Evolutionary conservation across 345 rosid species (phyloP).

Genomic region (Arabidopsis suecica): DNA sequence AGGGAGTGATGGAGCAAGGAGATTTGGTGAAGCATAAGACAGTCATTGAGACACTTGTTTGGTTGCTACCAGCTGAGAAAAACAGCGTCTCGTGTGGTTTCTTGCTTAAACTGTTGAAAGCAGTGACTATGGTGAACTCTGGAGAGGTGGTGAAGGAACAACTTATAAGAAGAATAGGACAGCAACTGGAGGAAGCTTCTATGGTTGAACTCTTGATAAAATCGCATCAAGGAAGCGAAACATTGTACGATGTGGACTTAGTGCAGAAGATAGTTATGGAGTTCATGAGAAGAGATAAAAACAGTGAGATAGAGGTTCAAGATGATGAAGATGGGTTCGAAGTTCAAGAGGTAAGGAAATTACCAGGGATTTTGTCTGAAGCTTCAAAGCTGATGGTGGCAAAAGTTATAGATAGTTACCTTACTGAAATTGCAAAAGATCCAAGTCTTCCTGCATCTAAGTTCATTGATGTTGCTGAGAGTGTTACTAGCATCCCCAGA

Average conservation of each 20-base stretch:
- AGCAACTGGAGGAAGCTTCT: slow-evolving; percentile 82
- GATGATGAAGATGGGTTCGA: slow-evolving; percentile 48
- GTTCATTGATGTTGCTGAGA: slow-evolving; percentile 73
- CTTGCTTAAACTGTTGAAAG: slow-evolving; percentile 79
- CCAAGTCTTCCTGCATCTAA: slow-evolving; percentile 56
- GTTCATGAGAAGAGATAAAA: slow-evolving; percentile 62
- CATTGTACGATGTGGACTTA: slow-evolving; percentile 64
- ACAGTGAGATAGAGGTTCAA: slow-evolving; percentile 50
- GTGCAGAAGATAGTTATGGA: slow-evolving; percentile 64
- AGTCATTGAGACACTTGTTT: slow-evolving; percentile 60
- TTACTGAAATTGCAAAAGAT: slow-evolving; percentile 80
- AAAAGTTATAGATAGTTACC: slow-evolving; percentile 76
- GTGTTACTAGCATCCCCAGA: slow-evolving; percentile 64
- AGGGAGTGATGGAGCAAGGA: slow-evolving; percentile 59
- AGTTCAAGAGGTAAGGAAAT: slow-evolving; percentile 49
- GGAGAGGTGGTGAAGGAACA: slow-evolving; percentile 56
- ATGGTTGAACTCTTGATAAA: slow-evolving; percentile 66
- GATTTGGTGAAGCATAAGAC: slow-evolving; percentile 59
- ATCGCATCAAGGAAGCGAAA: slow-evolving; percentile 56
- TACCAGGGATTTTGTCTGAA: slow-evolving; percentile 68
- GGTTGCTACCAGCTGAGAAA: slow-evolving; percentile 70
- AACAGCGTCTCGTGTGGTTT: slow-evolving; percentile 77
- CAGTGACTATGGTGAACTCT: slow-evolving; percentile 58
- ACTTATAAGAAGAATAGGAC: slow-evolving; percentile 65
- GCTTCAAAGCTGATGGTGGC: slow-evolving; percentile 89